Evolutionary conservation across 169 alveolate genomes (phyloP).

Genomic region (Miamiensis avidus): DNA sequence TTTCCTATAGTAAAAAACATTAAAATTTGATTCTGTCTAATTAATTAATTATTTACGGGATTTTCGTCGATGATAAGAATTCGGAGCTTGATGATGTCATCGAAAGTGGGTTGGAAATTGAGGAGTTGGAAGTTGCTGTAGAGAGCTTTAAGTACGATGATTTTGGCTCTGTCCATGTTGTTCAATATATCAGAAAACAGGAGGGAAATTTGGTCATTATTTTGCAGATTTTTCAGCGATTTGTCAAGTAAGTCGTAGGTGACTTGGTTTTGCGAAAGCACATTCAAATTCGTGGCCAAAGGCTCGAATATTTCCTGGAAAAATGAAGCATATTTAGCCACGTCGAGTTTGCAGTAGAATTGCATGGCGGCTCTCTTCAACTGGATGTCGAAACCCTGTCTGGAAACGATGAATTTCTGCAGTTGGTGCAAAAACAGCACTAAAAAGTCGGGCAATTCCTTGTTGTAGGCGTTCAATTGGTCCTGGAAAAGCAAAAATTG

Average conservation of each 20-base stretch:
- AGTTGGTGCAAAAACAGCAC: neutral
- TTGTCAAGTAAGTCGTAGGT: constrained; percentile 2
- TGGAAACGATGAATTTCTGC: neutral
- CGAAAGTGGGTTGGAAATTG: constrained; percentile 10
- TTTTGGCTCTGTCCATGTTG: constrained; percentile 6
- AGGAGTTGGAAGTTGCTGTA: neutral
- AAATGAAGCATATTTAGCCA: neutral
- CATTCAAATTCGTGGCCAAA: constrained; percentile 3
- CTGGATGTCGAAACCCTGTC: constrained; percentile 19
- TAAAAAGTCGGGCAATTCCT: neutral
- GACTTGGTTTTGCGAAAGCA: neutral
- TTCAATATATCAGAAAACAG: constrained; percentile 17
- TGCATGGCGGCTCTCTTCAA: neutral
- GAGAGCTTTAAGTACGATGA: neutral
- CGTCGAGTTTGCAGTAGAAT: constrained; percentile 1
- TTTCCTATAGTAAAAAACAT: neutral
- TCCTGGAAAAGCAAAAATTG: neutral
- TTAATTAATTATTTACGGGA: neutral
- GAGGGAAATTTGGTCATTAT: neutral
- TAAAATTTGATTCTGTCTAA: too few relatives aligned
- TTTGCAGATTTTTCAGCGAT: neutral
- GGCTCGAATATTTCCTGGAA: constrained; percentile 8
- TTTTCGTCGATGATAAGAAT: constrained; percentile 10
- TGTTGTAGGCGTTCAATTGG: neutral
- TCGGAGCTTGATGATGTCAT: constrained; percentile 19